These are phyloP conservation scores for Cylindrodendrum hubeiense DNA, from an alignment of 2,329 filamentous ascomycete genomes.

Conservation along the genomic window DNA sequence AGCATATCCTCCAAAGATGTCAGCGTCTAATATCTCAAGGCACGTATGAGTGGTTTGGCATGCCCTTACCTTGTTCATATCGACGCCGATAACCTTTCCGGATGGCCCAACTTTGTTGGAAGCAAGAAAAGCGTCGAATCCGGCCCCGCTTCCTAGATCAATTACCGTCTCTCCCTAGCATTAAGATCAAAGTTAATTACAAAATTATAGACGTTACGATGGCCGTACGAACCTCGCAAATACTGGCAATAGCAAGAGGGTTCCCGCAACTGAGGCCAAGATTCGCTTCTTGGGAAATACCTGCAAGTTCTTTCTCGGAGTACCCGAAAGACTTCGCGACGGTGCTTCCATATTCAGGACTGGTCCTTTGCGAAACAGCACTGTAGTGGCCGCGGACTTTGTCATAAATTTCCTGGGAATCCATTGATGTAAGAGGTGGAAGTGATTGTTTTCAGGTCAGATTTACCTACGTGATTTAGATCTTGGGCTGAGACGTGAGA, in stretches of 20 bases:
- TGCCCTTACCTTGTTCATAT: conserved; percentile 67
- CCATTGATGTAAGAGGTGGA: conserved; percentile 36
- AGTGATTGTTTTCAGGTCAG: background rate
- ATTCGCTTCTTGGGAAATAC: conserved; percentile 61
- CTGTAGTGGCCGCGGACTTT: conserved; percentile 53
- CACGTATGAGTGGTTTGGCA: no score
- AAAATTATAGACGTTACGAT: background rate
- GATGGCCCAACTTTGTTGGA: conserved; percentile 60
- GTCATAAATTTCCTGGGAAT: conserved; percentile 49
- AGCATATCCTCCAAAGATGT: conserved; percentile 64
- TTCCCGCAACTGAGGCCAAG: conserved; percentile 68
- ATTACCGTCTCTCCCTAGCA: conserved; percentile 67
- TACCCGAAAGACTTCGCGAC: conserved; percentile 68
- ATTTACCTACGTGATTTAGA: background rate
- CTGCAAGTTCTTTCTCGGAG: conserved; percentile 58
- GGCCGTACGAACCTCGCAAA: conserved; percentile 53
- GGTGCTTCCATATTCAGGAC: conserved; percentile 50
- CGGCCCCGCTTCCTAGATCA: conserved; percentile 69
- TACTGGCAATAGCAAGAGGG: conserved; percentile 60
- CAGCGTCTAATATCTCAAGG: background rate
- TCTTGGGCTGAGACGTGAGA: background rate
- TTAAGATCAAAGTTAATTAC: background rate
- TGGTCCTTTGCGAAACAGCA: conserved; percentile 44
- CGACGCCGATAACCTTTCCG: conserved; percentile 67
- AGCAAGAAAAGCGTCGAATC: conserved; percentile 69